Percentiles rank a stretch among this genome's conserved stretches.
Conservation (phyloP, 495 filamentous ascomycete genomes). For the Pseudomonodictys pantanalensis region DNA sequence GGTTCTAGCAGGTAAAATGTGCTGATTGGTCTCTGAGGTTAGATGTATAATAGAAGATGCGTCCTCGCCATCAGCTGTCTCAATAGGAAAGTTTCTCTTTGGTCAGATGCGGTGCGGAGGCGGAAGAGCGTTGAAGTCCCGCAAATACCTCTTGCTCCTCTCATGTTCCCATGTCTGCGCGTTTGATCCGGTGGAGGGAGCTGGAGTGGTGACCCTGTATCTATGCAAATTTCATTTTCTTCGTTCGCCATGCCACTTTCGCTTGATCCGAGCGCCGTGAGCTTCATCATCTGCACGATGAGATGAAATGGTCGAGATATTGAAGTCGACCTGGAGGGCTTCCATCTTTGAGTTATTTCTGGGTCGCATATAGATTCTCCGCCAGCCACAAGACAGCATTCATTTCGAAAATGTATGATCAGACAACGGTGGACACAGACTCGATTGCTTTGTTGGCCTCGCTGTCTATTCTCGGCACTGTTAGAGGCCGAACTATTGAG, state of each 20-base stretch:
- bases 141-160: constrained; percentile 8
- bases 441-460: no score
- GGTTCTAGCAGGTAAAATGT: constrained; percentile 28
- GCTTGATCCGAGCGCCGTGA: background rate
- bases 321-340: no score
- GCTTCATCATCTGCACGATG: background rate
- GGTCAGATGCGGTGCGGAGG: constrained; percentile 5
- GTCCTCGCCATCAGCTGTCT: constrained; percentile 37
- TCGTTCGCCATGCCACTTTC: background rate
- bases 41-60: constrained; percentile 38
- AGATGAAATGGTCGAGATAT: no score
- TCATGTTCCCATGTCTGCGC: no score
- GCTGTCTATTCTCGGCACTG: no score
- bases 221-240: constrained; percentile 26
- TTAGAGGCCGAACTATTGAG: no score
- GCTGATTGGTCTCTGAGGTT: constrained; percentile 32
- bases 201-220: constrained; percentile 18
- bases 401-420: no score
- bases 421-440: no score
- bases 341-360: no score
- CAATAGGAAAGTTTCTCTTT: constrained; percentile 33
- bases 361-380: no score
- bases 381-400: no score
- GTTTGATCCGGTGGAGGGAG: no score
- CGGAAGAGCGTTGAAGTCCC: constrained; percentile 9